Evolutionary conservation across 2,329 filamentous ascomycete species (phyloP), one percentile per base, ranked within the genome.

Genomic region (Cladosporium sp.): DNA sequence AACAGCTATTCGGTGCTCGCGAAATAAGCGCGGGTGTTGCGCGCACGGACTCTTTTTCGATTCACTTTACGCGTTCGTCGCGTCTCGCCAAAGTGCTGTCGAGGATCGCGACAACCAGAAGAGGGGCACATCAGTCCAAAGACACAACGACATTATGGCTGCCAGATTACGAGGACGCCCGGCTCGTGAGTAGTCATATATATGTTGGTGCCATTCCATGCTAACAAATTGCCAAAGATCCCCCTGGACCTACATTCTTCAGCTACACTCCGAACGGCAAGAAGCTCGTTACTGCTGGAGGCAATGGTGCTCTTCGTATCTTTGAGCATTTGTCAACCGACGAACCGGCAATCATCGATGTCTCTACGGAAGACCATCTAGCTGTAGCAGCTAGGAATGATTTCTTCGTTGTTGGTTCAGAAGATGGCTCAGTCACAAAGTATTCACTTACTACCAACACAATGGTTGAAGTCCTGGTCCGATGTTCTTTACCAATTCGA

Each of bases 341-440:
- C 66, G 94, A 99, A 72, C 94, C 95, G 9, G 86, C 84, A 58
- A 96, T 93, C 58, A 88, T 99, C 57, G 93, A 97, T 71, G 91
- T 97, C 62, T 91, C 88, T 56, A 88, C 89, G 60, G 93, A 97
- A 65, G 88, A 90, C 63, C 96, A 96, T 69, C 80, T 89, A 19
- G 86, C 88, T 32, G 84, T 97, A 20, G 88, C 85, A 28, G 85
- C 91, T 19, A 84, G 85, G 35, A 84, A 93, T 69, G 84, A 88
- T 60, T 91, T 89, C 73, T 96, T 97, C 70, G 84, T 97, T 44
- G 86, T 91, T 61, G 94, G 91, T 25, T 90, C 90, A 19, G 93
- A 99, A 73, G 92, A 97, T 75, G 94, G 95, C 68, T 94, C 89
- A n/a, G 91, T 99, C 67, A 96, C 89, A 78, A 85, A 91, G 66